Evolutionary conservation across 352 stramenopile species (phyloP), one percentile per base, ranked within the genome.

Genomic region (Phytophthora pluvialis): DNA sequence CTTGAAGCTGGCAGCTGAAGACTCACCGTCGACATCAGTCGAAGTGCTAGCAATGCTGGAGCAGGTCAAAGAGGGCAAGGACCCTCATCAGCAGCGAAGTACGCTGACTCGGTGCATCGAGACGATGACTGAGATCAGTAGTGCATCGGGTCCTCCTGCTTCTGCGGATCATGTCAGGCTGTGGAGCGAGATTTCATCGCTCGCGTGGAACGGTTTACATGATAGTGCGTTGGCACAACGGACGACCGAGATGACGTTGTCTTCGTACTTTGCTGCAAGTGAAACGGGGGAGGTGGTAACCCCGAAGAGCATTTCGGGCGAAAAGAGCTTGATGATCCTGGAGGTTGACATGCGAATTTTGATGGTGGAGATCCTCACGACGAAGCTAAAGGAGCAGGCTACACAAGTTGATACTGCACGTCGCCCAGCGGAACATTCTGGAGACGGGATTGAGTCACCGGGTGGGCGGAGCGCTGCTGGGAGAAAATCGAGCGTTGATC

Each of bases 31-130:
- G 0, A 42, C 60, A 4, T 72, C 85, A n/a, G 67, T 86, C 18
- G 62, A 78, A 67, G 74, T 94, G 1, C 54, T 81, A 8, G 60
- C 77, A 0, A 66, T 92, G 29, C 33, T 97, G 5, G 90, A 96
- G 50, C 86, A 95, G 44, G 62, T 90, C 4, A 85, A 86, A 58
- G 88, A 93, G 8, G 68, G 56, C 15, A 89, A 88, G 29, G 85
- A 95, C 28, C 43, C 21, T 2, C 55, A 70, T 0, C 73, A 78
- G 18, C 70, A 78, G 21, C 40, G 48, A 33, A 50, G 45, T 13
- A 67, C 56, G 12, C 33, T 85, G 12, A 43, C 54, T 16, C 62
- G 63, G 0, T 72, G 72, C 26, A 42, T 82, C 32, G 59, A 66
- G 31, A 18, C 58, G 38, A 69, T 77, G 62, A 55, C 33, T 4